These are phyloP conservation scores for Coccinonectria pachysandricola DNA, from an alignment of 2,329 filamentous ascomycete genomes.

Conservation along the genomic window DNA sequence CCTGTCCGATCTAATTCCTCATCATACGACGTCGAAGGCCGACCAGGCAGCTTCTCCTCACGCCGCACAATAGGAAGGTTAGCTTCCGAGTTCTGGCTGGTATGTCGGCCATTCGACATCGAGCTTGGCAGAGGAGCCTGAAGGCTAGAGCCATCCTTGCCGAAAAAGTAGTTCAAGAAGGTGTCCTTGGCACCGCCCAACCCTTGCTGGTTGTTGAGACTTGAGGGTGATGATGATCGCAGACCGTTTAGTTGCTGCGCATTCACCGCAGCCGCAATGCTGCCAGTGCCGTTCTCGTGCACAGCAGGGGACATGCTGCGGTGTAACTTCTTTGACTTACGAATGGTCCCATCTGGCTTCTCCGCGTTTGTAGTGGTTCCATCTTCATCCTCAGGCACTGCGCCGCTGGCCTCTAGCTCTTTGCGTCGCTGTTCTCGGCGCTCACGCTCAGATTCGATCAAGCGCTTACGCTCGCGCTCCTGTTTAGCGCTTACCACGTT, in stretches of 20 bases:
- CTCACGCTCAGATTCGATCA: constrained; percentile 74
- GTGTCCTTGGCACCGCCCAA: constrained; percentile 67
- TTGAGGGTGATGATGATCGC: constrained; percentile 31
- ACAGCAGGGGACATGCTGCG: constrained; percentile 79
- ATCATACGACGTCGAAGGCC: constrained; percentile 33
- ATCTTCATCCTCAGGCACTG: constrained; percentile 52
- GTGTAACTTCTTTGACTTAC: constrained; percentile 30
- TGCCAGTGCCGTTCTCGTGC: constrained; percentile 52
- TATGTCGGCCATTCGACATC: constrained; percentile 44
- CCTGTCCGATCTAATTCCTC: constrained; percentile 34
- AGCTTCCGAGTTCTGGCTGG: constrained; percentile 69
- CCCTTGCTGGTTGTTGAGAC: constrained; percentile 49
- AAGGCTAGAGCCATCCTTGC: constrained; percentile 64
- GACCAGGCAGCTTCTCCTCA: constrained; percentile 46
- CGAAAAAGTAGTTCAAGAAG: constrained; percentile 98
- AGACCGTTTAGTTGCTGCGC: constrained; percentile 40
- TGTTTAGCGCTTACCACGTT: constrained; percentile 92
- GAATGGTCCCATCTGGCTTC: constrained; percentile 42
- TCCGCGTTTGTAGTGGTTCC: constrained; percentile 29
- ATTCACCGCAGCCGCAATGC: constrained; percentile 50
- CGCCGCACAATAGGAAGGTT: constrained; percentile 76
- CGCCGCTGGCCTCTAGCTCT: constrained; percentile 73
- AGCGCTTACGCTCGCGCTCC: constrained; percentile 76
- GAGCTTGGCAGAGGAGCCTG: constrained; percentile 27
- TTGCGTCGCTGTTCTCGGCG: constrained; percentile 78